phyloP scores from a whole-genome alignment of 352 stramenopile genomes.

The Elongisporangium undulatum region DNA sequence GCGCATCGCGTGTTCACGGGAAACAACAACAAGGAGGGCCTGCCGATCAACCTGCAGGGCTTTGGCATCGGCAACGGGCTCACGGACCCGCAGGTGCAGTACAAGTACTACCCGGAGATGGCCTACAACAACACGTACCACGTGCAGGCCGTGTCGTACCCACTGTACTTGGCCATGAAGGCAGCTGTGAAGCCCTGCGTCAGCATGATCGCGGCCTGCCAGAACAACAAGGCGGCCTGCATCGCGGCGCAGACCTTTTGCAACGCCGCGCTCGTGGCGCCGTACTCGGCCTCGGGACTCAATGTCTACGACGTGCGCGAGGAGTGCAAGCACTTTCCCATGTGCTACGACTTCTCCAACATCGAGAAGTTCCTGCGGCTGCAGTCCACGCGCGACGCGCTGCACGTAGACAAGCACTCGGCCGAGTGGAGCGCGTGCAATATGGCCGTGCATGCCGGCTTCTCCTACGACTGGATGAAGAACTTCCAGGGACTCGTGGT shows the following conservation, averaged over 20 bases:
- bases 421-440: constrained; percentile 92
- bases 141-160: constrained; percentile 60
- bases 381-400: constrained; percentile 75
- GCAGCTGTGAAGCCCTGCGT: constrained; percentile 51
- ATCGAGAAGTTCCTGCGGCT: constrained; percentile 89
- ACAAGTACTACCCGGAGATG: constrained; percentile 82
- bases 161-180: constrained; percentile 67
- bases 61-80: constrained; percentile 96
- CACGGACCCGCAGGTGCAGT: constrained; percentile 91
- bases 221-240: constrained; percentile 69
- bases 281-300: constrained; percentile 43
- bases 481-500: constrained; percentile 91
- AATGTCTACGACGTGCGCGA: constrained; percentile 92
- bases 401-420: constrained; percentile 81
- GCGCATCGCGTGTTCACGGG: constrained; percentile 66
- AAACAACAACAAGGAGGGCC: constrained; percentile 57
- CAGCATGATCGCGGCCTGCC: constrained; percentile 85
- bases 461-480: constrained; percentile 96
- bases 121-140: constrained; percentile 90
- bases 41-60: constrained; percentile 89
- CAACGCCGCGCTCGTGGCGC: constrained; percentile 72
- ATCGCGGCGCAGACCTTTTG: constrained; percentile 88
- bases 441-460: constrained; percentile 92
- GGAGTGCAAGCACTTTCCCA: constrained; percentile 80
- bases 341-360: constrained; percentile 95